Percentiles rank a stretch among this genome's conserved stretches.
Evolutionary conservation across 495 filamentous ascomycete species (phyloP).

Genomic region (Daldinia childiae): DNA sequence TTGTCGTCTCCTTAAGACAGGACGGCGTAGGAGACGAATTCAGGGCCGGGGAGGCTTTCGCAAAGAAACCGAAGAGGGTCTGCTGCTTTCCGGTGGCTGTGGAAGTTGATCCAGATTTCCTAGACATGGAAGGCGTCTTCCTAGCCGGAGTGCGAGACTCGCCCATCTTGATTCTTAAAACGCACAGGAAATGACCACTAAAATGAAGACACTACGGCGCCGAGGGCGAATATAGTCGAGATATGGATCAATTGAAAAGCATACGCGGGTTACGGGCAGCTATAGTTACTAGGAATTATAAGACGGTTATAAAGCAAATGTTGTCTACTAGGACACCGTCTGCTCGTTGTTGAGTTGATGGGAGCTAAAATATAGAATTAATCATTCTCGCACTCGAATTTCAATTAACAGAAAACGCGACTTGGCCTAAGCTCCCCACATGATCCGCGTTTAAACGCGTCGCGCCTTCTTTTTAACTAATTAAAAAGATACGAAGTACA

Average conservation of each 20-base stretch:
- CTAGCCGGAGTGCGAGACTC: conserved; percentile 55
- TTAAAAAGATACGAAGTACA: neutral
- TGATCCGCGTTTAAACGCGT: conserved; percentile 17
- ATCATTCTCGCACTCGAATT: neutral
- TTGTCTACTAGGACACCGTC: neutral
- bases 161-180: conserved; percentile 32
- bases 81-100: conserved; percentile 69
- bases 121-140: conserved; percentile 51
- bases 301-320: too few relatives aligned
- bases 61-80: conserved; percentile 88
- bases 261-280: neutral
- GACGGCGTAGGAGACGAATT: conserved; percentile 44
- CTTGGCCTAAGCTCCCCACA: conserved; percentile 29
- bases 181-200: neutral
- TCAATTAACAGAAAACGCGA: conserved; percentile 37
- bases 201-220: neutral
- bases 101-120: conserved; percentile 47
- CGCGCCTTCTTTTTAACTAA: conserved; percentile 6
- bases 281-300: neutral
- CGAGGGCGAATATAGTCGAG: neutral
- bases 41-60: conserved; percentile 59
- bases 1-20: conserved; percentile 56
- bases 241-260: neutral
- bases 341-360: neutral
- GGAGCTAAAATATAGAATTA: neutral